Conservation (phyloP, 768 basidiomycete genomes). For the Tulasnella sp. region DNA sequence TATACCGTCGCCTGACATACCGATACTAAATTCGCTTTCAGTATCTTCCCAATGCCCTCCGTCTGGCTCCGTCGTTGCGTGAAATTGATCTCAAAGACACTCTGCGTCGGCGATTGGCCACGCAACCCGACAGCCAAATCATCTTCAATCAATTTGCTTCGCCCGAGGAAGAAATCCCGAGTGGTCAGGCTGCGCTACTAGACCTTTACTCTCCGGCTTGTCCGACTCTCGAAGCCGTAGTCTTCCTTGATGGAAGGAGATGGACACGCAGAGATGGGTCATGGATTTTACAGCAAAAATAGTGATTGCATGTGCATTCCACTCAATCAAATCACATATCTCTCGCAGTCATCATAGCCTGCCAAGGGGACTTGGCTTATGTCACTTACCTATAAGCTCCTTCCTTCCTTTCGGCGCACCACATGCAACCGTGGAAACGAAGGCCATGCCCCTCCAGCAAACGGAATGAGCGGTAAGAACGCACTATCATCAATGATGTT, state of each 20-base stretch:
- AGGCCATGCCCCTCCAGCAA: no score
- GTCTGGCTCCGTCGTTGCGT: background rate
- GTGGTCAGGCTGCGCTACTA: background rate
- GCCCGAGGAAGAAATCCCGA: background rate
- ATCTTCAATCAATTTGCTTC: background rate
- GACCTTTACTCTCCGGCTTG: background rate
- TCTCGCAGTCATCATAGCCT: no score
- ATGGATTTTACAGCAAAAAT: background rate
- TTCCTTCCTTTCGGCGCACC: no score
- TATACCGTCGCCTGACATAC: background rate
- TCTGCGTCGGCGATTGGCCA: background rate
- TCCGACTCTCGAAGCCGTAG: background rate
- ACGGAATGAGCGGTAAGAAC: no score
- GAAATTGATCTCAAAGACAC: background rate
- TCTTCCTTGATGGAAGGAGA: background rate
- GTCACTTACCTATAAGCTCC: no score
- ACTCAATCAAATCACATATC: no score
- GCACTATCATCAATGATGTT: no score
- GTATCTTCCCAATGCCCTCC: background rate
- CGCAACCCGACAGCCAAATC: background rate
- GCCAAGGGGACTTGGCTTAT: no score
- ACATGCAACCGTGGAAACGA: no score
- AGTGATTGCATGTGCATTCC: no score
- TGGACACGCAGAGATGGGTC: background rate
- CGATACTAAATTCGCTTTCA: background rate